Base-by-base conservation (phyloP, 208 protist species). In the Angomonas ambiguus region DNA sequence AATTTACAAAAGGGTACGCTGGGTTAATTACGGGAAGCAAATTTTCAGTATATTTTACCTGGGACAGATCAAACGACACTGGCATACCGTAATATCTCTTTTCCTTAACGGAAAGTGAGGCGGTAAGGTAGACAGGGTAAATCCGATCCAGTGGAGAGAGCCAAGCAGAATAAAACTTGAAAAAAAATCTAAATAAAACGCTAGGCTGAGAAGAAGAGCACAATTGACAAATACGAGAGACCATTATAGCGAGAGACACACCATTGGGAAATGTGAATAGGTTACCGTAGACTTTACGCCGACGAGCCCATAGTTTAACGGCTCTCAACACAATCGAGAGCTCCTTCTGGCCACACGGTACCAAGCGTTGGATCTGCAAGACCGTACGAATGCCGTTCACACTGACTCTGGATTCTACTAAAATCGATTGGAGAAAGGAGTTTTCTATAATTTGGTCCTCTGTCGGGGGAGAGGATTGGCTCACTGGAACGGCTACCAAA, bases 11-110 rank as follows among this genome's bases (percentile, higher is more conserved):
- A 24, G 98, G 98, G 59, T 98, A 98, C 2, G 94, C 91, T 2
- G 98, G 98, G 62, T 98, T 99, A 27, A 99, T 86, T 41, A 99
- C 85, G 10, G 97, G 97, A 60, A 99, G 88, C 16, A 98, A 68
- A 57, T 88, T 65, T 32, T 42, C 57, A 27, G 13, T 4, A 24
- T 31, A 24, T 16, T 24, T 34, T 42, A 11, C 30, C 8, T 6
- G n/a, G 31, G 18, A 49, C 22, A n/a, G 11, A 24, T 27, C 57
- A 24, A 24, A 42, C 32, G 31, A 59, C 22, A 27, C 6, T 31
- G 75, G 77, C 74, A 96, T 77, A n/a, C 91, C 91, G 4, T 70
- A 67, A 33, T 94, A 80, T 25, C 60, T 66, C 5, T 51, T 16
- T 16, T 71, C 18, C 0, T 58, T 48, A 0, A 20, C 0, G 20